Conservation (phyloP, 208 protist genomes). For the Leishmania gerbilli region DNA sequence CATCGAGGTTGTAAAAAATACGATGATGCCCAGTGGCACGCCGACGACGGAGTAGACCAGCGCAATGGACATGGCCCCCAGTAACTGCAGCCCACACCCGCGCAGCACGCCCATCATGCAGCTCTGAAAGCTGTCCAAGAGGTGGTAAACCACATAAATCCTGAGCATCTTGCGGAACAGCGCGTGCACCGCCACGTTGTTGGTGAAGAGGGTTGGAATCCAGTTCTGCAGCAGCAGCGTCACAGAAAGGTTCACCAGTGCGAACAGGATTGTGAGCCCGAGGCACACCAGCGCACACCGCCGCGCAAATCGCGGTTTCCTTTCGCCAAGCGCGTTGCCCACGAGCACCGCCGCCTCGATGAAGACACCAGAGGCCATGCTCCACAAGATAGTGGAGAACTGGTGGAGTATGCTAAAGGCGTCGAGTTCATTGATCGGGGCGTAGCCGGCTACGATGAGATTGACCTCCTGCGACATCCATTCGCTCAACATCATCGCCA, state of each 20-base stretch:
- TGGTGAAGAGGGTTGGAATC: conserved; percentile 56
- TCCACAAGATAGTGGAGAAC: conserved; percentile 62
- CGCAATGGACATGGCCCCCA: conserved; percentile 64
- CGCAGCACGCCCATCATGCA: conserved; percentile 84
- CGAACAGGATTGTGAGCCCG: conserved; percentile 22
- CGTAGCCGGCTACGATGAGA: conserved; percentile 64
- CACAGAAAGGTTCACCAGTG: conserved; percentile 50
- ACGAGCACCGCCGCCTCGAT: conserved; percentile 75
- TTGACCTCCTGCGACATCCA: conserved; percentile 82
- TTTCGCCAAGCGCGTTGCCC: conserved; percentile 71
- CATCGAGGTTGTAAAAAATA: conserved; percentile 63
- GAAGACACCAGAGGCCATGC: conserved; percentile 66
- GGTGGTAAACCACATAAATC: conserved; percentile 63
- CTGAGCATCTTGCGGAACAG: conserved; percentile 42
- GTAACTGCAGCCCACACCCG: conserved; percentile 65
- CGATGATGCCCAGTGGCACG: conserved; percentile 57
- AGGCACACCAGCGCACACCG: conserved; percentile 53
- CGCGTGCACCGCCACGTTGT: conserved; percentile 33
- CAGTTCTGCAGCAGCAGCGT: conserved; percentile 33
- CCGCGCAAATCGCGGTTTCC: conserved; percentile 50
- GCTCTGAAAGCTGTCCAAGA: conserved; percentile 75
- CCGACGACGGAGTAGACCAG: conserved; percentile 76
- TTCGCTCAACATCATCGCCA: conserved; percentile 85
- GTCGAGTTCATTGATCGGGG: conserved; percentile 54
- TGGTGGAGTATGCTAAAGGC: conserved; percentile 77